Conservation (phyloP, 2,329 filamentous ascomycete species). For the Erysiphe pulchra region DNA sequence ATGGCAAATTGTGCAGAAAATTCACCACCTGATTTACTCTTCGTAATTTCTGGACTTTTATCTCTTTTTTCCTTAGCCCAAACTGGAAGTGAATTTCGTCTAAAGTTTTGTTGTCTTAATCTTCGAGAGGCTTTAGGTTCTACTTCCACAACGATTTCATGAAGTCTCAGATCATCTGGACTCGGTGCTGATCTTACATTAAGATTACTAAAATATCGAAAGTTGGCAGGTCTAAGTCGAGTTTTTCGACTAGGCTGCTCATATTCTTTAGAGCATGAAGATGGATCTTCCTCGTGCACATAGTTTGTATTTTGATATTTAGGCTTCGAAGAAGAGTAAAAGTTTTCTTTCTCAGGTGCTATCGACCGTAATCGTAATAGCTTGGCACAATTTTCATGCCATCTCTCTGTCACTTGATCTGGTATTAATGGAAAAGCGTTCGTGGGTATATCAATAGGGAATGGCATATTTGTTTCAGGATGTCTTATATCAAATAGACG, state of each 20-base stretch:
- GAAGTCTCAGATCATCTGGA: not conserved
- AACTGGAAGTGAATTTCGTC: not conserved
- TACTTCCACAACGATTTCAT: not conserved
- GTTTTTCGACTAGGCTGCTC: too few relatives aligned
- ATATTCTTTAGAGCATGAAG: too few relatives aligned
- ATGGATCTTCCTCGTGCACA: too few relatives aligned
- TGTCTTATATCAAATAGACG: conserved; percentile 51
- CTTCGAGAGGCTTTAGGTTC: not conserved
- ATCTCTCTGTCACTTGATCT: conserved; percentile 58
- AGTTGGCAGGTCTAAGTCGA: too few relatives aligned
- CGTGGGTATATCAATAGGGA: conserved; percentile 31
- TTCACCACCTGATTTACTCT: not conserved
- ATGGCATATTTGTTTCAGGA: conserved; percentile 43
- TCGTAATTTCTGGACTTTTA: conserved; percentile 4
- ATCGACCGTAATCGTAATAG: conserved; percentile 34
- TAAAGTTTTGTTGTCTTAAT: not conserved
- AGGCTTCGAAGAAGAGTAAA: too few relatives aligned
- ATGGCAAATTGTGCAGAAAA: too few relatives aligned
- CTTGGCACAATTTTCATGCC: conserved; percentile 58
- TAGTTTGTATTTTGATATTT: too few relatives aligned
- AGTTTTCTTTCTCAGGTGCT: conserved; percentile 8
- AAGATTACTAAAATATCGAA: too few relatives aligned
- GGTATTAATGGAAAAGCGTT: conserved; percentile 44
- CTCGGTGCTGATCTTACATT: too few relatives aligned
- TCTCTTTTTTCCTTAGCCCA: not conserved